These are phyloP conservation scores for Cladophialophora chaetospira DNA, from an alignment of 2,329 filamentous ascomycete species.

Conservation along the genomic window DNA sequence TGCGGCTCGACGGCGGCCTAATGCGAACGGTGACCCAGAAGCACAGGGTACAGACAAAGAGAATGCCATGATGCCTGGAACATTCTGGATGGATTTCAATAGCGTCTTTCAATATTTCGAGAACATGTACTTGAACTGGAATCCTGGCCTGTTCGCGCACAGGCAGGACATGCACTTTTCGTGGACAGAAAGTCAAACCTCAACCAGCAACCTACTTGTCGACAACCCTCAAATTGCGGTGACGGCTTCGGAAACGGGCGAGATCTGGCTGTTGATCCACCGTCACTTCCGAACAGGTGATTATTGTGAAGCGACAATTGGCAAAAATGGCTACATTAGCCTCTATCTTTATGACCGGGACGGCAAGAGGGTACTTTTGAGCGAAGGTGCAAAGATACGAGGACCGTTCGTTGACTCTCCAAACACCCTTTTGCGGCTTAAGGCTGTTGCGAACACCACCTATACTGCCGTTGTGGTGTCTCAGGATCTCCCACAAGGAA, in stretches of 20 bases:
- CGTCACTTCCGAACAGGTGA: constrained; percentile 79
- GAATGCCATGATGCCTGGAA: constrained; percentile 58
- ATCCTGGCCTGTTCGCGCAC: constrained; percentile 76
- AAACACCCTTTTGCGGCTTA: constrained; percentile 80
- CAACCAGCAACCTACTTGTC: constrained; percentile 39
- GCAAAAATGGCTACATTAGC: constrained; percentile 77
- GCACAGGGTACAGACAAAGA: constrained; percentile 14
- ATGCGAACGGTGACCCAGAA: constrained; percentile 19
- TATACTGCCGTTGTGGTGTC: constrained; percentile 74
- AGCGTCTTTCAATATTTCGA: constrained; percentile 90
- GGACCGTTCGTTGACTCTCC: constrained; percentile 92
- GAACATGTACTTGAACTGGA: constrained; percentile 97
- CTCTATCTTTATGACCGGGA: constrained; percentile 75
- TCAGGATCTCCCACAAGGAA: constrained; percentile 70
- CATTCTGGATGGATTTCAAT: constrained; percentile 90
- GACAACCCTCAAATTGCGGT: constrained; percentile 67
- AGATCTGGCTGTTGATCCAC: constrained; percentile 81
- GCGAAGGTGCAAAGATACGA: constrained; percentile 69
- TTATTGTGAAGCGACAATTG: constrained; percentile 51
- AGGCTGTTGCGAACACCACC: constrained; percentile 54
- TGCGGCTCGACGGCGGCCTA: constrained; percentile 29
- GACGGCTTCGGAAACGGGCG: constrained; percentile 56
- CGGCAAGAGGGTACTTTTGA: constrained; percentile 73
- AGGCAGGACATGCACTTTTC: constrained; percentile 88
- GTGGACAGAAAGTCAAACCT: constrained; percentile 62